phyloP scores from a whole-genome alignment of 495 filamentous ascomycete species.

The Ascodesmis nigricans region DNA sequence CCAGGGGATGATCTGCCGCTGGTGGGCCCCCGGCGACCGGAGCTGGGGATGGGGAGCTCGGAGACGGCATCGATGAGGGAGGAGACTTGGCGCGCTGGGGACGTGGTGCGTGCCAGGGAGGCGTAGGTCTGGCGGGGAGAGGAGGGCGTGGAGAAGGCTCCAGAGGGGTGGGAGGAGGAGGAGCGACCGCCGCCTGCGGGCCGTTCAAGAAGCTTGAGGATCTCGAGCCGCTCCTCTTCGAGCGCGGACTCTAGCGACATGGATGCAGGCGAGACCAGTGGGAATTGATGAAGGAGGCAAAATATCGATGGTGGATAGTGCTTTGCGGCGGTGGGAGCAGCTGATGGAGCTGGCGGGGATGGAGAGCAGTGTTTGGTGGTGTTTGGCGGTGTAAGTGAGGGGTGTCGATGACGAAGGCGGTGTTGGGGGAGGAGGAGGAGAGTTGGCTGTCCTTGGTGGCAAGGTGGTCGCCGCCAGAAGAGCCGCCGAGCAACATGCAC shows the following conservation, averaged over 20 bases:
- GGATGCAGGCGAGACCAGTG: conserved; percentile 1
- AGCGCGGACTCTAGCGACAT: conserved; percentile 48
- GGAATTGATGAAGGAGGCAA: conserved; percentile 1
- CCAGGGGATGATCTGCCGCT: no score
- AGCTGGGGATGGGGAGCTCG: background rate
- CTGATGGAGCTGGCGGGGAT: no score
- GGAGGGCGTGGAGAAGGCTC: conserved; percentile 28
- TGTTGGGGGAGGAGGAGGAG: no score
- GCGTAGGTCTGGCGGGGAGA: conserved; percentile 28
- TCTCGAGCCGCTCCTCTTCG: conserved; percentile 50
- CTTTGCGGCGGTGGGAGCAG: no score
- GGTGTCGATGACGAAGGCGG: no score
- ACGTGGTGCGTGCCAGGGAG: conserved; percentile 30
- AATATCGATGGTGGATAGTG: no score
- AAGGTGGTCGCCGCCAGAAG: no score
- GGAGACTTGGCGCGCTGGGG: conserved; percentile 19
- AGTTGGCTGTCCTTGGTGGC: no score
- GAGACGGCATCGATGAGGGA: conserved; percentile 17
- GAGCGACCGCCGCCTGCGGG: conserved; percentile 18
- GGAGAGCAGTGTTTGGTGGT: no score
- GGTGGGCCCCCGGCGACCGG: no score
- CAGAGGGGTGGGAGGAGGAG: conserved; percentile 23
- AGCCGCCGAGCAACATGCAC: no score
- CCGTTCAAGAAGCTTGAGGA: conserved; percentile 40
- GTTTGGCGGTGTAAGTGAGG: no score